Evolutionary conservation across 306 rosid genomes (phyloP).

Genomic region (Mucuna pruriens): DNA sequence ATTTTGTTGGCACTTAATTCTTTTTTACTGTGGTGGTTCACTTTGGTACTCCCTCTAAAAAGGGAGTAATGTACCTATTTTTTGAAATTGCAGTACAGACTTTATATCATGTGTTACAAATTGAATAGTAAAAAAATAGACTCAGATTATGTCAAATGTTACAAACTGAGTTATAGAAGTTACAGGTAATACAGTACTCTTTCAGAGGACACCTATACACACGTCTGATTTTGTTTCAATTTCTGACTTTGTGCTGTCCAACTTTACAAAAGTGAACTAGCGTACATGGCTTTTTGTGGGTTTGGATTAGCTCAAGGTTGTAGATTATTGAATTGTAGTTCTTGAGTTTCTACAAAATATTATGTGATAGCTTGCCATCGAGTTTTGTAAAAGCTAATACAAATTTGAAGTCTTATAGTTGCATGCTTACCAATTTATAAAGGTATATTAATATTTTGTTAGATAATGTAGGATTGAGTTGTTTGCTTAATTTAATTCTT

Average conservation of each 20-base stretch:
- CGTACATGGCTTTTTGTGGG: neutral
- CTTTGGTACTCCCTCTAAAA: neutral
- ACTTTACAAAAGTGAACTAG: conserved; percentile 9
- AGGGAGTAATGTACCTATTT: neutral
- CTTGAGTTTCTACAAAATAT: neutral
- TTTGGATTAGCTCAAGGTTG: conserved; percentile 12
- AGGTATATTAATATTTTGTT: neutral
- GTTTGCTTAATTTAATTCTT: conserved; percentile 30
- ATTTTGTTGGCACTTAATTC: neutral
- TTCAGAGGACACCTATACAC: neutral
- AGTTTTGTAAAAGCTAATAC: neutral
- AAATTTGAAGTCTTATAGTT: conserved; percentile 28
- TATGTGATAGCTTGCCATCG: neutral
- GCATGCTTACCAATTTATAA: conserved; percentile 22
- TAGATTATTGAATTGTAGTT: neutral
- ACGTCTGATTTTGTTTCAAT: conserved; percentile 3
- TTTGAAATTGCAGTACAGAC: neutral
- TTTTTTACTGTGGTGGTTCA: neutral
- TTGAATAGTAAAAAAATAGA: neutral
- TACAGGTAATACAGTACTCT: neutral
- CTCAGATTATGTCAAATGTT: neutral
- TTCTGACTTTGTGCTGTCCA: conserved; percentile 9
- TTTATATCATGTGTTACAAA: neutral
- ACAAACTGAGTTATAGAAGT: neutral
- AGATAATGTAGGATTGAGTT: neutral